A percentile compares a stretch with the other conserved stretches of the same genome.
Conservation (phyloP, 805 yeast species). For the Yamadazyma ubonensis region DNA sequence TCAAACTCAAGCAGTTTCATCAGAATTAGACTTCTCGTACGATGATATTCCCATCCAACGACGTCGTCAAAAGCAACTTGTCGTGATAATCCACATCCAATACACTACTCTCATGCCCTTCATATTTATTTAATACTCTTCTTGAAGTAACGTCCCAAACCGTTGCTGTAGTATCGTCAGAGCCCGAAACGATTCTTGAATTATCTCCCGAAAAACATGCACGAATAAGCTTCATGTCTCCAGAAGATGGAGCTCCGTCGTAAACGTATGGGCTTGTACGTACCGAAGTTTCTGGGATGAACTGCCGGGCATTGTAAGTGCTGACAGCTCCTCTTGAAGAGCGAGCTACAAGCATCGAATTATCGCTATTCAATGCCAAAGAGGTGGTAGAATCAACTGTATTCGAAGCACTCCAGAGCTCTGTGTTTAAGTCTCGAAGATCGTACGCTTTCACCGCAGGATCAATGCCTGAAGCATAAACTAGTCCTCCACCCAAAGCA, state of each 20-base stretch:
- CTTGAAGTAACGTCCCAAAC: slow-evolving; percentile 60
- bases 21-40: slow-evolving; percentile 35
- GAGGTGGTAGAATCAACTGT: slow-evolving; percentile 58
- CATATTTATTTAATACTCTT: slow-evolving; percentile 45
- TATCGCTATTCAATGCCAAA: slow-evolving; percentile 47
- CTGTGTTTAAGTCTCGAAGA: slow-evolving; percentile 38
- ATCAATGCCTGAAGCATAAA: slow-evolving; percentile 68
- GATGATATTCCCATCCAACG: slow-evolving; percentile 57
- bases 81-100: slow-evolving; percentile 56
- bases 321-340: slow-evolving; percentile 58
- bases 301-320: slow-evolving; percentile 53
- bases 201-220: slow-evolving; percentile 46
- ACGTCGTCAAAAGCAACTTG: slow-evolving; percentile 45
- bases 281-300: slow-evolving; percentile 37
- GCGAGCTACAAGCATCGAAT: slow-evolving; percentile 47
- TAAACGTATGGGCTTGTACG: slow-evolving; percentile 48
- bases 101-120: slow-evolving; percentile 64
- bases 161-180: slow-evolving; percentile 57
- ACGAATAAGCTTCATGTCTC: slow-evolving; percentile 52
- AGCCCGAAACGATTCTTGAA: slow-evolving; percentile 52
- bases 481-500: slow-evolving; percentile 15
- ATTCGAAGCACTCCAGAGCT: slow-evolving; percentile 46
- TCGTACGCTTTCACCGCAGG: slow-evolving; percentile 63
- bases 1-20: background rate
- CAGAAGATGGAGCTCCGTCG: slow-evolving; percentile 53